A percentile compares a stretch with the other conserved stretches of the same genome.
These are phyloP conservation scores for Stygiomarasmius scandens DNA, from an alignment of 1,284 basidiomycete genomes.

Conservation along the genomic window DNA sequence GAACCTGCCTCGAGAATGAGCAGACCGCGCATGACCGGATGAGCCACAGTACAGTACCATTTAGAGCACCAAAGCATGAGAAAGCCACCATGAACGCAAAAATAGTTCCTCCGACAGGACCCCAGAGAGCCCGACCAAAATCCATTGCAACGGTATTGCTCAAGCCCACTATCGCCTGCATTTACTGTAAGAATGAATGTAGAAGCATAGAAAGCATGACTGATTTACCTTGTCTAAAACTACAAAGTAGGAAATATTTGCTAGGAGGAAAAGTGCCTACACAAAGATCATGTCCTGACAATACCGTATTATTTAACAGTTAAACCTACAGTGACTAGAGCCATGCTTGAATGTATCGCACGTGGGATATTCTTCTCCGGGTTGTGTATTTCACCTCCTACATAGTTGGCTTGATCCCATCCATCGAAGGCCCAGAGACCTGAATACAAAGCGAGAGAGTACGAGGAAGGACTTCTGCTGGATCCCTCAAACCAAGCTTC, in stretches of 20 bases:
- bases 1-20: conserved; percentile 47
- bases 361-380: conserved; percentile 87
- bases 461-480: conserved; percentile 78
- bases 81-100: conserved; percentile 93
- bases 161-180: conserved; percentile 61
- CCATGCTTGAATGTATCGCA: conserved; percentile 89
- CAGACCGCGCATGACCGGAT: not conserved
- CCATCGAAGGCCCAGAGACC: conserved; percentile 96
- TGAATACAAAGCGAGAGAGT: conserved; percentile 93
- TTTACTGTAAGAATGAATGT: not conserved
- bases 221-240: conserved; percentile 79
- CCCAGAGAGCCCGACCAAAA: conserved; percentile 88
- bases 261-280: conserved; percentile 75
- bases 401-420: conserved; percentile 90
- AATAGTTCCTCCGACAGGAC: conserved; percentile 81
- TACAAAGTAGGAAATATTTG: conserved; percentile 91
- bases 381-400: conserved; percentile 89
- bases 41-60: conserved; percentile 50
- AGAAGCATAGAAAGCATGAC: conserved; percentile 23
- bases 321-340: conserved; percentile 64
- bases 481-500: conserved; percentile 75
- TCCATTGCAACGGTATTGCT: conserved; percentile 96
- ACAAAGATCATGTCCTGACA: not conserved
- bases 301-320: not conserved
- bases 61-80: conserved; percentile 92